Conservation (phyloP, 768 basidiomycete species). For the Leccinum rimulosum region DNA sequence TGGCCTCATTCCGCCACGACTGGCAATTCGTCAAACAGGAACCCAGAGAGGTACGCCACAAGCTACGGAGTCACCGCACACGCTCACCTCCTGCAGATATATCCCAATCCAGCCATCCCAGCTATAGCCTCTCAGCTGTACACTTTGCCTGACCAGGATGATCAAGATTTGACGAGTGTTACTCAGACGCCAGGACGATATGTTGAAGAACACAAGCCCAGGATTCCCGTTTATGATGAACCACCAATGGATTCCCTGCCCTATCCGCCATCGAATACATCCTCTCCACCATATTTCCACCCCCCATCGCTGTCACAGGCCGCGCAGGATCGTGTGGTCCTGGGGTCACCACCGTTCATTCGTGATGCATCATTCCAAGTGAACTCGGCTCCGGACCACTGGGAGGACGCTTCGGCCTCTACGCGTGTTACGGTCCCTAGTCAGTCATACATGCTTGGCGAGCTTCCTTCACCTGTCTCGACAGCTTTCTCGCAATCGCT, state of each 20-base stretch:
- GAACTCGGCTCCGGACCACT: slow-evolving; percentile 16
- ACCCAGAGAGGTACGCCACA: slow-evolving; percentile 22
- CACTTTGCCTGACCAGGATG: slow-evolving; percentile 17
- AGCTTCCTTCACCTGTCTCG: slow-evolving; percentile 10
- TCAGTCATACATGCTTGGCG: slow-evolving; percentile 22
- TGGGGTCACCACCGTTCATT: slow-evolving; percentile 15
- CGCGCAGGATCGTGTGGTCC: slow-evolving; percentile 13
- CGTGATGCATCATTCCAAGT: slow-evolving; percentile 10
- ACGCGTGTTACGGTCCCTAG: slow-evolving; percentile 7
- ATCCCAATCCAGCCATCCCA: slow-evolving; percentile 13
- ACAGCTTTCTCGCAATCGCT: slow-evolving; percentile 11
- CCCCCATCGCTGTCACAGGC: slow-evolving; percentile 5
- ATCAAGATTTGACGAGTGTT: neutral
- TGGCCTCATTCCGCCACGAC: slow-evolving; percentile 6
- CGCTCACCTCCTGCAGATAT: slow-evolving; percentile 18
- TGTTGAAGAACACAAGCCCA: slow-evolving; percentile 14
- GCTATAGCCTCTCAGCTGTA: slow-evolving; percentile 15
- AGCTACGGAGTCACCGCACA: neutral
- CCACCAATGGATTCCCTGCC: slow-evolving; percentile 35
- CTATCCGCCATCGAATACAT: slow-evolving; percentile 23
- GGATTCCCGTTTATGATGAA: slow-evolving; percentile 7
- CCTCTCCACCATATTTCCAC: slow-evolving; percentile 23
- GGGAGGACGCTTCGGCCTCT: slow-evolving; percentile 18
- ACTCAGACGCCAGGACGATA: slow-evolving; percentile 3
- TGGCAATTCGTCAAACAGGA: slow-evolving; percentile 28